Conservation (phyloP, 2,329 filamentous ascomycete genomes). For the Penicillium sp. region DNA sequence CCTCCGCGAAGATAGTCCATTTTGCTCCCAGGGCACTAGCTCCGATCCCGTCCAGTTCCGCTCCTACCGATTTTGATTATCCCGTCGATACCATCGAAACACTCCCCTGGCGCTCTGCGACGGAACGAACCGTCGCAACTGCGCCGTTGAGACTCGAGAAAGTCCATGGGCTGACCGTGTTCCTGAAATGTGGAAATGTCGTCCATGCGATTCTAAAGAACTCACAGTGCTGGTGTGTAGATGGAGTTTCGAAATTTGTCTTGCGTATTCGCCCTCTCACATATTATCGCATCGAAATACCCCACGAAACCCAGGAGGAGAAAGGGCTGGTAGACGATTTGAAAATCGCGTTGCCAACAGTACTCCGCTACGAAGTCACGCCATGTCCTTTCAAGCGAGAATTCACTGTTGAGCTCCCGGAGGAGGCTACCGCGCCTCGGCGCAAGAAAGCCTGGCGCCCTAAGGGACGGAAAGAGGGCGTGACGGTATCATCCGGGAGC, state of each 20-base stretch:
- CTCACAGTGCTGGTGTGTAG: constrained; percentile 92
- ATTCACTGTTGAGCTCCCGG: constrained; percentile 73
- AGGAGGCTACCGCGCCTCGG: constrained; percentile 63
- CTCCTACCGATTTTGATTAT: constrained; percentile 47
- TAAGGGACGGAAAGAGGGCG: constrained; percentile 48
- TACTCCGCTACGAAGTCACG: constrained; percentile 84
- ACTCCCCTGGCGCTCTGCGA: constrained; percentile 71
- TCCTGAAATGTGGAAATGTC: constrained; percentile 79
- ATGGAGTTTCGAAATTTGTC: constrained; percentile 81
- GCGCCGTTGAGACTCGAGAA: constrained; percentile 82
- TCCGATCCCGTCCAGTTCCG: constrained; percentile 44
- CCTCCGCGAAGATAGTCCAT: constrained; percentile 69
- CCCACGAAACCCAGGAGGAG: constrained; percentile 64
- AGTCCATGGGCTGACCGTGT: constrained; percentile 81
- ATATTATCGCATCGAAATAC: constrained; percentile 89
- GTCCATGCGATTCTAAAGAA: constrained; percentile 84
- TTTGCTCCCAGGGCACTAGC: constrained; percentile 52
- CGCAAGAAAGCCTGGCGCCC: constrained; percentile 71
- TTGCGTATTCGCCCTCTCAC: constrained; percentile 78
- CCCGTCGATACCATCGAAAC: constrained; percentile 59
- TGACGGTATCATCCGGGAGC: constrained; percentile 18
- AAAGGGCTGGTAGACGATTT: constrained; percentile 64
- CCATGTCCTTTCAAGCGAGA: constrained; percentile 78
- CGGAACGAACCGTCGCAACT: constrained; percentile 79
- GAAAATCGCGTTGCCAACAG: constrained; percentile 67